Evolutionary conservation across 139 green algal species (phyloP).

Genomic region (Tetraselmis striata): DNA sequence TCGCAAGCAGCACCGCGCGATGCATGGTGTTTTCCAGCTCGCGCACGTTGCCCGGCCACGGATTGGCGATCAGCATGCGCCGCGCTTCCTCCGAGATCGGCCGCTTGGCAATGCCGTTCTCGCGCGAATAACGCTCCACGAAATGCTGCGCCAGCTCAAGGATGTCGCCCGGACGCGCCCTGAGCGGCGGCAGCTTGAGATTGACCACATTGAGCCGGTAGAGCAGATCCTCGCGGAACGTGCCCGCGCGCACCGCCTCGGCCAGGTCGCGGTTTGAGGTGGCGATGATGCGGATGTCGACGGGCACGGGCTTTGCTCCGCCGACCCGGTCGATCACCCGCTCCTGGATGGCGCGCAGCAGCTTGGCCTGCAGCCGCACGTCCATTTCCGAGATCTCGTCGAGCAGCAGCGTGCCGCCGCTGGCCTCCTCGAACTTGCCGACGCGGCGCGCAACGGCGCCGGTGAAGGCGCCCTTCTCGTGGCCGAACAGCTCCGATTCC

Average conservation of each 20-base stretch:
- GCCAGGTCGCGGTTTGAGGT: not conserved
- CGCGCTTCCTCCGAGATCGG: no score
- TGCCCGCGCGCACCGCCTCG: not conserved
- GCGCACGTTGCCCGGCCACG: no score
- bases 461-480: conserved; percentile 6
- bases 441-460: not conserved
- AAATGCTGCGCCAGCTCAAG: not conserved
- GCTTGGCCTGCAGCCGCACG: not conserved
- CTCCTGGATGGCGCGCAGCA: conserved; percentile 5
- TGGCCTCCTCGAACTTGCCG: not conserved
- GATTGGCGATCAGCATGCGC: no score
- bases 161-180: not conserved
- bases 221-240: conserved; percentile 6
- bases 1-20: no score
- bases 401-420: not conserved
- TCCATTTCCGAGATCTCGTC: conserved; percentile 1
- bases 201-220: conserved; percentile 5
- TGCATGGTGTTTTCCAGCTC: no score
- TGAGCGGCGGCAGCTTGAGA: not conserved
- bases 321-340: not conserved
- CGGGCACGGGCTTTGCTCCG: not conserved
- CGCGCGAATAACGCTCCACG: no score
- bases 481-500: conserved; percentile 7
- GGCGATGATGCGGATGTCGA: conserved; percentile 8
- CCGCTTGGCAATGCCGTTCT: no score